These are phyloP conservation scores for Cystobasidium tubakii DNA, from an alignment of 768 basidiomycete species.

Conservation along the genomic window DNA sequence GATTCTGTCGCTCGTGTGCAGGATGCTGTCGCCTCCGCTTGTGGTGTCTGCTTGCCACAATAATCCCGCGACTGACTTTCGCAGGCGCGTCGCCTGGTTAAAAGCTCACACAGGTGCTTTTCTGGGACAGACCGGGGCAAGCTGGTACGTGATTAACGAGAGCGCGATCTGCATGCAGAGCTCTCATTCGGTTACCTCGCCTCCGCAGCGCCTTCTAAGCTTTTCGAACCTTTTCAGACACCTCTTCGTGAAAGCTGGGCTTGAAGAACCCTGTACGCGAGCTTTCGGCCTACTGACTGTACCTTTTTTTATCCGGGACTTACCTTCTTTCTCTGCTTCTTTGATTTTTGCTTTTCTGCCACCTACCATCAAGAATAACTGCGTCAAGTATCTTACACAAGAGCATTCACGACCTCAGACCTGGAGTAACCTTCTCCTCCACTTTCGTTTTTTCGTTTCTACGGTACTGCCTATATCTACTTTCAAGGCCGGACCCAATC, in stretches of 20 bases:
- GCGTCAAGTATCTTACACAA: background rate
- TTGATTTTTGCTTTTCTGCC: background rate
- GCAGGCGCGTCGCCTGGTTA: background rate
- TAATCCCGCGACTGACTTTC: background rate
- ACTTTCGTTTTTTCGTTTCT: conserved; percentile 2
- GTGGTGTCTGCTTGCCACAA: too few relatives aligned
- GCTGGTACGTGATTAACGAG: background rate
- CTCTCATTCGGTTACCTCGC: background rate
- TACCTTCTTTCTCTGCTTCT: conserved; percentile 4
- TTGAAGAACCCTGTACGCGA: background rate
- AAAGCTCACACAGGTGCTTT: background rate
- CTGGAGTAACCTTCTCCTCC: conserved; percentile 1
- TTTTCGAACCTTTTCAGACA: background rate
- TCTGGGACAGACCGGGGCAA: background rate
- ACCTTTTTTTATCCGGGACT: background rate
- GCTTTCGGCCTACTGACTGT: background rate
- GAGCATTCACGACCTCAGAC: background rate
- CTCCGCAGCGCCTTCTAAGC: conserved; percentile 5
- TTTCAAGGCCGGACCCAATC: background rate
- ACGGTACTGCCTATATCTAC: background rate
- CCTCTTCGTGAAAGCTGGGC: background rate
- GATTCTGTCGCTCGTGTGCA: too few relatives aligned
- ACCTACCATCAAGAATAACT: background rate
- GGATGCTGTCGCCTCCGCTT: too few relatives aligned
- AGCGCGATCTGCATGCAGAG: background rate